Evolutionary conservation across 768 basidiomycete species (phyloP).

Genomic region (Obba rivulosa): DNA sequence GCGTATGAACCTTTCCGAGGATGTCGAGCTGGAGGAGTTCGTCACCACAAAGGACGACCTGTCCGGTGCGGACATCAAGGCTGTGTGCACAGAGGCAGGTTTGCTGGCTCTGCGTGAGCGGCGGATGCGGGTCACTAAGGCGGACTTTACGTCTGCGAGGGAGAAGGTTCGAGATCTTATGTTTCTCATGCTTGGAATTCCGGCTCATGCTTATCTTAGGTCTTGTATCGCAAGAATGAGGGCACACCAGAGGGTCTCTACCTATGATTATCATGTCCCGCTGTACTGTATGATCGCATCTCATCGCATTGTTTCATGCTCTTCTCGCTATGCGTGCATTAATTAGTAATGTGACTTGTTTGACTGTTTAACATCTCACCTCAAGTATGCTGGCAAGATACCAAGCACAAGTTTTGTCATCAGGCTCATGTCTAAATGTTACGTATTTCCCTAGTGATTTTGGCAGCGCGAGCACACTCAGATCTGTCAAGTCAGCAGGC

Average conservation of each 20-base stretch:
- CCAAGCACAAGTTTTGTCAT: too few relatives aligned
- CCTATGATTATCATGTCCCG: constrained; percentile 35
- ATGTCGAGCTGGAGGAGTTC: constrained; percentile 94
- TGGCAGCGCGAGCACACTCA: too few relatives aligned
- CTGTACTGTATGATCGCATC: constrained; percentile 6
- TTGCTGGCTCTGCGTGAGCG: constrained; percentile 90
- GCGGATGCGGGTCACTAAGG: constrained; percentile 90
- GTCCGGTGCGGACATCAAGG: constrained; percentile 98
- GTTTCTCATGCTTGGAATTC: constrained; percentile 8
- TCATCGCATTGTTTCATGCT: constrained; percentile 4
- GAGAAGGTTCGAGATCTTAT: constrained; percentile 67
- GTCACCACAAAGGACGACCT: constrained; percentile 94
- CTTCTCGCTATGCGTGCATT: not conserved
- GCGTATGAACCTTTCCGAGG: constrained; percentile 83
- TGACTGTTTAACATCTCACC: too few relatives aligned
- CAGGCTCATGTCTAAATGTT: too few relatives aligned
- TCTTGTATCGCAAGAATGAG: constrained; percentile 96
- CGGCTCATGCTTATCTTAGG: constrained; percentile 33
- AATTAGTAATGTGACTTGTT: too few relatives aligned
- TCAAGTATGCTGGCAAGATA: too few relatives aligned
- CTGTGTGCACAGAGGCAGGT: constrained; percentile 98
- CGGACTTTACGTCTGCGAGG: constrained; percentile 83
- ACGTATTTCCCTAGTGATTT: too few relatives aligned
- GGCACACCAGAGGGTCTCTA: constrained; percentile 89
- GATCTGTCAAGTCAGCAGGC: too few relatives aligned